Conservation (phyloP, 2,329 filamentous ascomycete species). For the Sclerotinia spermophila region DNA sequence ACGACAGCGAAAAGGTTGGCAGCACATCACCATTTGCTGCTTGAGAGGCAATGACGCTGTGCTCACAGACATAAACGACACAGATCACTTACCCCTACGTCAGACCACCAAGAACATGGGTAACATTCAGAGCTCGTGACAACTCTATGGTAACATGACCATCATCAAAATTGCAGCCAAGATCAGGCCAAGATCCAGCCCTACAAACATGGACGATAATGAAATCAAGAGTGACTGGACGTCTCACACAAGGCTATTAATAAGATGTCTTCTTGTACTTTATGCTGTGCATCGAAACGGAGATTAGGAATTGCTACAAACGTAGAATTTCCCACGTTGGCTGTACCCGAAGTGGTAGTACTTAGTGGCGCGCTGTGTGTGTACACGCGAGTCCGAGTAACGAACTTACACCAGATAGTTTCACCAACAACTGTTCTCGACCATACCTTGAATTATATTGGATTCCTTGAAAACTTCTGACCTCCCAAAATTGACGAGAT, state of each 20-base stretch:
- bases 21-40: background rate
- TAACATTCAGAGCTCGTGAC: background rate
- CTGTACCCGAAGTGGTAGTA: background rate
- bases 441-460: background rate
- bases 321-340: slow-evolving; percentile 1
- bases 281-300: background rate
- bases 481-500: background rate
- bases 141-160: background rate
- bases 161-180: background rate
- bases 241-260: background rate
- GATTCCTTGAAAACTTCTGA: background rate
- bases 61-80: background rate
- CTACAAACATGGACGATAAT: slow-evolving; percentile 1
- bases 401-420: background rate
- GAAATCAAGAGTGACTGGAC: background rate
- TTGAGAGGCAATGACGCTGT: slow-evolving; percentile 3
- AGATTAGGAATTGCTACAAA: slow-evolving; percentile 9
- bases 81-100: background rate
- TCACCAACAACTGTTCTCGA: background rate
- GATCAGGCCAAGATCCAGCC: slow-evolving; percentile 9
- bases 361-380: background rate
- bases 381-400: background rate
- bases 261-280: background rate
- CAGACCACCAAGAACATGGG: background rate
- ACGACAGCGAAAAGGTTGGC: background rate